Conservation (phyloP, 108 stramenopile species). For the Pseudonitzschia multiseries region DNA sequence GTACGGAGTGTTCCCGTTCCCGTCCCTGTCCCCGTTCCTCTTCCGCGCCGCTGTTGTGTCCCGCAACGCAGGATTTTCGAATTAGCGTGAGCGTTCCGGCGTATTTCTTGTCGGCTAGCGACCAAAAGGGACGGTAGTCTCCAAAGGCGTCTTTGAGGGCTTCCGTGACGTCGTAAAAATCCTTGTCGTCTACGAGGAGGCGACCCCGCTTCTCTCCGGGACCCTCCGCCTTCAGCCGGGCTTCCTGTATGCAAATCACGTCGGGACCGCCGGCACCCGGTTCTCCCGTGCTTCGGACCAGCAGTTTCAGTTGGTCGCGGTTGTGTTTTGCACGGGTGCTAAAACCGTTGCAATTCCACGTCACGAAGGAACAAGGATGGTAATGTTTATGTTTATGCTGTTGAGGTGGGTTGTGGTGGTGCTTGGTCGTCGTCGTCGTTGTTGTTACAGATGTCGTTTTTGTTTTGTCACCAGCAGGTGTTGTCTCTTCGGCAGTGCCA, state of each 20-base stretch:
- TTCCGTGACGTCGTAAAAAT: neutral
- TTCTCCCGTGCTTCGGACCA: conserved; percentile 13
- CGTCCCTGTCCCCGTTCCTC: too few relatives aligned
- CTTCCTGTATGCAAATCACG: conserved; percentile 42
- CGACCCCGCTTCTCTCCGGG: conserved; percentile 1
- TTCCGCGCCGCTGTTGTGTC: neutral
- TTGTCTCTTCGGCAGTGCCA: neutral
- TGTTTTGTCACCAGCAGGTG: neutral
- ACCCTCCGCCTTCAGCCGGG: conserved; percentile 29
- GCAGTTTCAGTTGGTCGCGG: conserved; percentile 8
- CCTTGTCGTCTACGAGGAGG: conserved; percentile 16
- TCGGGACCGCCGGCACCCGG: conserved; percentile 17
- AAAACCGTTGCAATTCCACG: conserved; percentile 34
- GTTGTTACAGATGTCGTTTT: too few relatives aligned
- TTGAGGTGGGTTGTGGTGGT: neutral
- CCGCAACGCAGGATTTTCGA: neutral
- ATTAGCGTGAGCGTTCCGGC: conserved; percentile 42
- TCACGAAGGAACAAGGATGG: conserved; percentile 12
- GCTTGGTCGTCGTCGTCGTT: too few relatives aligned
- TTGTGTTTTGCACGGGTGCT: conserved; percentile 17
- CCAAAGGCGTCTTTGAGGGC: conserved; percentile 16
- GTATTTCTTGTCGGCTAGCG: conserved; percentile 36
- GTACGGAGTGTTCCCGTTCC: too few relatives aligned
- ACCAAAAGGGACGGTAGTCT: conserved; percentile 33
- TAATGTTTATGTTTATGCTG: neutral